Evolutionary conservation across 75 land plant species (phyloP), one percentile per base, ranked within the genome.

Genomic region (Picea glauca): DNA sequence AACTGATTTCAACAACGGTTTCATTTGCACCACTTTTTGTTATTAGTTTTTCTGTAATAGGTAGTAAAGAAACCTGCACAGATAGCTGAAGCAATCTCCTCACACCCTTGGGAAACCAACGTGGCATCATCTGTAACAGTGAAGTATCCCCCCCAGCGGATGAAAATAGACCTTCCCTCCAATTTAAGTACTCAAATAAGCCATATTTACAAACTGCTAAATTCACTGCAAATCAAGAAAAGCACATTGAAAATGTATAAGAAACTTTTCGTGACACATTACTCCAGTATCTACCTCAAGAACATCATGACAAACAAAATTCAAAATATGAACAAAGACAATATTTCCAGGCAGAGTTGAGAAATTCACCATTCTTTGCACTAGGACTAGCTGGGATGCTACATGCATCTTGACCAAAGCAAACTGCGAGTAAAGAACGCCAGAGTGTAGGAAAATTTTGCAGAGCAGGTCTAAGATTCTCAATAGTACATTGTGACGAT

Each of bases 131-230:
- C 77, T 90, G 94, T 35, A 88, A 26, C 60, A 98, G 80, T 40
- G 98, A 93, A 77, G 96, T 86, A 78, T 93, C 99, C 76, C 85
- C 87, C 63, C 85, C 91, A 82, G 93, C 76, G 77, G 99, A 93
- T 40, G 83, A 84, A 77, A 93, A 95, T 33, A 98, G 83, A 54
- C 78, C 72, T 63, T 86, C 87, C 3, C 99, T 88, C 99, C 99
- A 98, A 67, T 86, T 86, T 58, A 94, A 81, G 80, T 91, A 98
- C 30, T 89, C 91, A 54, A 90, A 77, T 60, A 91, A 86, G 56
- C 85, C 83, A 68, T 85, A 85, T 81, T 68, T 82, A 0, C 90
- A 90, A 74, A 72, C 74, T 54, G 67, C 85, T 85, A 83, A 18
- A 81, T n/a, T 18, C 78, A 63, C 78, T 77, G 78, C 50, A 73